A percentile compares a stretch with the other conserved stretches of the same genome.
Conservation (phyloP, 2,329 filamentous ascomycete species). For the Phoma sp. region DNA sequence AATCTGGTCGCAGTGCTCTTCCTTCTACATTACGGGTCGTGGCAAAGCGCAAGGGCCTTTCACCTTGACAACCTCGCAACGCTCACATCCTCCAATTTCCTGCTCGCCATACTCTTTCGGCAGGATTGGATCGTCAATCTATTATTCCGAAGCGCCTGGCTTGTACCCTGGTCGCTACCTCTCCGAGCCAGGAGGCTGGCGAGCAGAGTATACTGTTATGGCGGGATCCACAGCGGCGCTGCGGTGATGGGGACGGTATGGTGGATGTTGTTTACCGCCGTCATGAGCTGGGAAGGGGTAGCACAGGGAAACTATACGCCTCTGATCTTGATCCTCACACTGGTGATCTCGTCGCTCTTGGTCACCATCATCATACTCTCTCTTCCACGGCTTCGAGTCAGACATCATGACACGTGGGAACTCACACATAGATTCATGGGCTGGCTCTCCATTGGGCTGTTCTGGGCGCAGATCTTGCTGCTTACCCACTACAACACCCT, state of each 20-base stretch:
- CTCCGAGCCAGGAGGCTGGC: conserved; percentile 29
- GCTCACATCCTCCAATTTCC: conserved; percentile 43
- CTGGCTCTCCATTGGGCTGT: conserved; percentile 39
- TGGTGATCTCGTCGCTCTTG: conserved; percentile 28
- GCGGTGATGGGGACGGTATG: conserved; percentile 47
- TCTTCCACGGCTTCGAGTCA: conserved; percentile 28
- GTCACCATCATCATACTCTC: conserved; percentile 34
- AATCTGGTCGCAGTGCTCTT: conserved; percentile 42
- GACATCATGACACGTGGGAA: conserved; percentile 44
- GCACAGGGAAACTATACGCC: conserved; percentile 15
- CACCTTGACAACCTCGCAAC: conserved; percentile 29
- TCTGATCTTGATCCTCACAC: conserved; percentile 28
- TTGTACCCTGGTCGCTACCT: conserved; percentile 36
- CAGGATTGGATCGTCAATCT: conserved; percentile 43
- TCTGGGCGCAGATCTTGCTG: conserved; percentile 36
- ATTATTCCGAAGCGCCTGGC: conserved; percentile 40
- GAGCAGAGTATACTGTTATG: conserved; percentile 42
- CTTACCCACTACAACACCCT: conserved; percentile 14
- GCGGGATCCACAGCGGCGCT: conserved; percentile 45
- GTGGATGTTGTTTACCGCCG: conserved; percentile 51
- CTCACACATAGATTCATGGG: conserved; percentile 45
- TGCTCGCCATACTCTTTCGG: conserved; percentile 36
- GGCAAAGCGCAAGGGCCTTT: neutral
- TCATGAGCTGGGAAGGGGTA: conserved; percentile 37
- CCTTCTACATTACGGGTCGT: conserved; percentile 13